Evolutionary conservation across 2,329 filamentous ascomycete genomes (phyloP), one percentile per base, ranked within the genome.

Genomic region (Exserohilum turcica): DNA sequence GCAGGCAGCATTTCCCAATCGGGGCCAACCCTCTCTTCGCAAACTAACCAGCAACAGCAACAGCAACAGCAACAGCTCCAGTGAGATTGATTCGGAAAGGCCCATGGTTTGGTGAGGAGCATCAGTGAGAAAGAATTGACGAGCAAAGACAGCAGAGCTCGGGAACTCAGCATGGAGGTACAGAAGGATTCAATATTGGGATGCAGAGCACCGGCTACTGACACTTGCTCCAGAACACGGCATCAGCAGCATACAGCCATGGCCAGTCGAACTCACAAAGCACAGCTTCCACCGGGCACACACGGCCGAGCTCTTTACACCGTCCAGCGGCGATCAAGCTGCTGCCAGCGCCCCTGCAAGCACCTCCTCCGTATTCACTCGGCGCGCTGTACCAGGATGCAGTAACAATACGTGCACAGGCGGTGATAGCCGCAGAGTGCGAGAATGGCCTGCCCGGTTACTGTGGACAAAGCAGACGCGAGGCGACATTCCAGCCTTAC

Each of bases 401-500:
- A 16, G 36, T 37, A 5, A 8, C 36, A 46, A 31, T 27, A 21
- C 13, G 6, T 24, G 12, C 29, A 19, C 29, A 33, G 5, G 21
- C 29, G 12, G 42, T 5, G n/a, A 27, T 13, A 19, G 7, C 8
- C 16, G 9, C 19, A 16, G 13, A 12, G 10, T 35, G 42, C 33
- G 29, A 21, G 8, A 7, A 63, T 72, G 60, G 74, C 68, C 2
- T 76, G 70, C 29, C 42, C 8, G 16, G 43, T 29, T 39, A 40
- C 28, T 27, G 15, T 12, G 19, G 31, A n/a, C 49, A 43, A 9
- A 35, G 38, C 13, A 40, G 37, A 35, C 15, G 16, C 37, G 29
- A 35, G 38, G 19, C 21, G 24, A 16, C 19, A 12, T 39, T 43
- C 35, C 52, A 43, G 36, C 51, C 50, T 1, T 59, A 56, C 51